Percentiles rank a stretch among this genome's conserved stretches.
Conservation (phyloP, 192 early-diverging fungal genomes). For the Neocallimastix lanati region DNA sequence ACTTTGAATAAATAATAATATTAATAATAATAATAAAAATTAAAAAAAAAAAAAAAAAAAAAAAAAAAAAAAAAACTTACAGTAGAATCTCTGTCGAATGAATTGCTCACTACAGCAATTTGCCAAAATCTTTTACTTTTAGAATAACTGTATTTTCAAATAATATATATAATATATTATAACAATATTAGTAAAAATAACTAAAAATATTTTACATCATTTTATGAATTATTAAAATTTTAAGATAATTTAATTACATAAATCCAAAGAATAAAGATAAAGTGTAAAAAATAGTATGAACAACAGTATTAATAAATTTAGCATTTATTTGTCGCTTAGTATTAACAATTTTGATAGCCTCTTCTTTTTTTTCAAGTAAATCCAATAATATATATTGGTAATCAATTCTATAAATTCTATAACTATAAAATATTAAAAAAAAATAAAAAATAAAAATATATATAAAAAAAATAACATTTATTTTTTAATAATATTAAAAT, state of each 20-base stretch:
- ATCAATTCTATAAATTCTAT: not conserved
- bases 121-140: not conserved
- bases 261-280: not conserved
- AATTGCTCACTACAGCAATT: not conserved
- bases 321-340: not conserved
- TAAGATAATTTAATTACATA: too few relatives aligned
- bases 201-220: too few relatives aligned
- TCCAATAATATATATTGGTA: not conserved
- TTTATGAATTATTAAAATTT: too few relatives aligned
- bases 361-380: not conserved
- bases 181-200: too few relatives aligned
- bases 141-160: not conserved
- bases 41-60: too few relatives aligned
- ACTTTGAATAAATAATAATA: too few relatives aligned
- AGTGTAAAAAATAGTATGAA: not conserved
- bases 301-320: not conserved
- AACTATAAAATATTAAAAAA: not conserved
- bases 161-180: too few relatives aligned
- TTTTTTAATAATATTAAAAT: too few relatives aligned
- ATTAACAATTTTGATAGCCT: not conserved
- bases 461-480: not conserved
- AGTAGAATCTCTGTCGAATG: not conserved
- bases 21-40: too few relatives aligned
- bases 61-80: not conserved
- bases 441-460: not conserved